Evolutionary conservation across 108 stramenopile genomes (phyloP).

Genomic region (Cyclotella atomus): DNA sequence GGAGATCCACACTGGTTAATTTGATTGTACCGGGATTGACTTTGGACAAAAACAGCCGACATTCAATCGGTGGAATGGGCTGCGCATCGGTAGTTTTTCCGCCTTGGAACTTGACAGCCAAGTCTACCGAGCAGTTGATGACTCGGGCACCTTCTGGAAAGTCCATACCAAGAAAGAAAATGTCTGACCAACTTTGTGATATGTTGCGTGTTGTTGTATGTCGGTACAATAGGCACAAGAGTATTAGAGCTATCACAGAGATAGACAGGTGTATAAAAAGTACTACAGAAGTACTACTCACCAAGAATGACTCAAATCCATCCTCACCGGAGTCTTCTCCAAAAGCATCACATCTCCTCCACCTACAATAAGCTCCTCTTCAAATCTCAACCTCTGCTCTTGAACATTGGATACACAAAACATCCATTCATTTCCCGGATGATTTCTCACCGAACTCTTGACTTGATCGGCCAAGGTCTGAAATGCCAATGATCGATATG

Average conservation of each 20-base stretch:
- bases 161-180: constrained; percentile 75
- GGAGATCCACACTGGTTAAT: constrained; percentile 58
- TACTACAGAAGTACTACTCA: background rate
- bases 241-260: background rate
- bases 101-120: constrained; percentile 44
- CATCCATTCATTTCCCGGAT: constrained; percentile 68
- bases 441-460: constrained; percentile 40
- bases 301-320: constrained; percentile 65
- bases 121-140: constrained; percentile 60
- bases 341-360: constrained; percentile 15
- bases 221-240: no score
- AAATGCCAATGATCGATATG: constrained; percentile 62
- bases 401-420: constrained; percentile 19
- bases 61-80: constrained; percentile 65
- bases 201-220: background rate
- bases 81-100: background rate
- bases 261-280: background rate
- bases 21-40: constrained; percentile 40
- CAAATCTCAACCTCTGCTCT: background rate
- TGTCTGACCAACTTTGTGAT: constrained; percentile 59
- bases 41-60: constrained; percentile 48
- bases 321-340: constrained; percentile 67
- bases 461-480: constrained; percentile 69
- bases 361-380: constrained; percentile 1
- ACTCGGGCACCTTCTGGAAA: constrained; percentile 69